These are phyloP conservation scores for Bertia moriformis DNA, from an alignment of 2,329 filamentous ascomycete species.

Conservation along the genomic window DNA sequence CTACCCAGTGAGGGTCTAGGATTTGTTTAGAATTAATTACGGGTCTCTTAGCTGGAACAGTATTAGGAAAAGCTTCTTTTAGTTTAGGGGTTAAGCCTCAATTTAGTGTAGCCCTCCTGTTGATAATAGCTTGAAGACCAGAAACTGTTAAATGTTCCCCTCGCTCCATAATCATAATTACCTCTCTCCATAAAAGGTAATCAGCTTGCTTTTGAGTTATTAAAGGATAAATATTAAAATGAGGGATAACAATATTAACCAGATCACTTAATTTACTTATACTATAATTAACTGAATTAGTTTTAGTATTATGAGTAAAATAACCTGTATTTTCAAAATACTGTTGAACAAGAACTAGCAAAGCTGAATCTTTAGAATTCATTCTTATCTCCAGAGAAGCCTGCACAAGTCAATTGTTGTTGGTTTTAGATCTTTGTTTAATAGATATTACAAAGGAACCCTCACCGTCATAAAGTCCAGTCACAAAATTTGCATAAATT, in stretches of 20 bases:
- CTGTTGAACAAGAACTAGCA: not conserved
- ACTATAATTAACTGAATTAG: not conserved
- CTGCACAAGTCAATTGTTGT: not conserved
- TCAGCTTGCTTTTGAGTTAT: not conserved
- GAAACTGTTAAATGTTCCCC: not conserved
- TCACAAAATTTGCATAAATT: conserved; percentile 2
- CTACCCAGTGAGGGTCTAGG: not conserved
- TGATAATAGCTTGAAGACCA: not conserved
- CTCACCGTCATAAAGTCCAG: conserved; percentile 2
- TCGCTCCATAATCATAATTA: not conserved
- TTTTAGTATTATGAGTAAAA: not conserved
- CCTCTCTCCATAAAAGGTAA: not conserved
- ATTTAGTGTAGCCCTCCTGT: not conserved
- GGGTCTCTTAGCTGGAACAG: not conserved
- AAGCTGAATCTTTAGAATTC: not conserved
- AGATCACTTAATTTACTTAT: conserved; percentile 1
- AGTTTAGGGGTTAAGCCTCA: not conserved
- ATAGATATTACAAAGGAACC: conserved; percentile 4
- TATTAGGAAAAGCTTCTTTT: not conserved
- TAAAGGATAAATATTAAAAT: not conserved
- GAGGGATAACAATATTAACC: not conserved
- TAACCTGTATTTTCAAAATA: not conserved
- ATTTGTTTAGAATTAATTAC: conserved; percentile 1
- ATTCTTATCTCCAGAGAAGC: conserved; percentile 1
- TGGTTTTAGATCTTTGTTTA: conserved; percentile 2